Conservation (phyloP, 2,329 filamentous ascomycete species). For the Diaporthe vaccinii region DNA sequence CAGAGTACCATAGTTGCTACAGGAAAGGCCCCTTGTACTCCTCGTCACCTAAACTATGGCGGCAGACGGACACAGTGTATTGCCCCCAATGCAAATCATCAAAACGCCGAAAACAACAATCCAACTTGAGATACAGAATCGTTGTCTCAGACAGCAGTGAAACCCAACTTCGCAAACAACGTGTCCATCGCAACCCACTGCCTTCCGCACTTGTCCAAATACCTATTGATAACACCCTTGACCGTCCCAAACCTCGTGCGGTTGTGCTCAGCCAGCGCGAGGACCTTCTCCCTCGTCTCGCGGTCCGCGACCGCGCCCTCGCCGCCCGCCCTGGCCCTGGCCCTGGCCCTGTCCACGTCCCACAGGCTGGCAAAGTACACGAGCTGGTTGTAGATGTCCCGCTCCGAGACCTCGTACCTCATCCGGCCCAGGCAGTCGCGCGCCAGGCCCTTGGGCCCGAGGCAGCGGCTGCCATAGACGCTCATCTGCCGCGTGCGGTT, state of each 20-base stretch:
- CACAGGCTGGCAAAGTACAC: slow-evolving; percentile 88
- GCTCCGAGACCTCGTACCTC: slow-evolving; percentile 89
- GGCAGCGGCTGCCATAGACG: slow-evolving; percentile 90
- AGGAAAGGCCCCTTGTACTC: slow-evolving; percentile 1
- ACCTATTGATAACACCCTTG: slow-evolving; percentile 82
- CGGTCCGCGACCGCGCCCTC: slow-evolving; percentile 53
- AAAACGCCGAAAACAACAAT: not conserved
- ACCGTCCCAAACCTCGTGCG: slow-evolving; percentile 81
- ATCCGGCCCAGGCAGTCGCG: slow-evolving; percentile 89
- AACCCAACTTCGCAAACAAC: slow-evolving; percentile 79
- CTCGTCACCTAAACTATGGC: slow-evolving; percentile 10
- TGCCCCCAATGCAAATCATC: slow-evolving; percentile 11
- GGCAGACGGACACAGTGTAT: not conserved
- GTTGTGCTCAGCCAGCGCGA: slow-evolving; percentile 85
- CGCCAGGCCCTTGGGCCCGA: slow-evolving; percentile 88
- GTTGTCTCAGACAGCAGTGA: slow-evolving; percentile 49
- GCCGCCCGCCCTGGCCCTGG: slow-evolving; percentile 60
- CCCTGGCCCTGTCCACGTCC: slow-evolving; percentile 86
- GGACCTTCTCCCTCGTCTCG: slow-evolving; percentile 74
- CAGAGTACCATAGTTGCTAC: not conserved
- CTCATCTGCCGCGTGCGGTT: slow-evolving; percentile 91
- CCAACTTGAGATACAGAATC: not conserved
- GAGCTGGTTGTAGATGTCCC: slow-evolving; percentile 94
- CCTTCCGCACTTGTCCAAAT: slow-evolving; percentile 89
- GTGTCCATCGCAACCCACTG: slow-evolving; percentile 96